Conservation (phyloP, 2,329 filamentous ascomycete genomes). For the Diaporthe citrichinensis region DNA sequence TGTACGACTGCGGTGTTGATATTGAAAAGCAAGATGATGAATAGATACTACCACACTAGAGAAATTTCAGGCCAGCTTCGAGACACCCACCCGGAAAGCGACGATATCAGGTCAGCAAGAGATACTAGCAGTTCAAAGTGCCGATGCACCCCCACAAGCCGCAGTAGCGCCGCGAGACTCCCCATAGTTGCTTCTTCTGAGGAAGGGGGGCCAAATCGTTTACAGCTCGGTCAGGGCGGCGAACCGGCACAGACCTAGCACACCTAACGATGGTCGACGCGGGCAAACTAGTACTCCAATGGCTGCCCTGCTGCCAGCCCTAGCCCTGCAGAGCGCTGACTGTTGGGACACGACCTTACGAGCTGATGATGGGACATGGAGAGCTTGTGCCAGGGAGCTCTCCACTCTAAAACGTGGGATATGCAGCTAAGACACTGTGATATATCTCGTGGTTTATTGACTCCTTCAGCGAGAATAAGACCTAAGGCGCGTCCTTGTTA, state of each 20-base stretch:
- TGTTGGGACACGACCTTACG: not conserved
- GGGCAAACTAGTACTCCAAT: slow-evolving; percentile 9
- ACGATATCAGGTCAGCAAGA: not conserved
- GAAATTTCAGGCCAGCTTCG: not conserved
- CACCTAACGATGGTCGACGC: slow-evolving; percentile 2
- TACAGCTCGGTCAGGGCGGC: slow-evolving; percentile 12
- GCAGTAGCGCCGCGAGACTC: slow-evolving; percentile 2
- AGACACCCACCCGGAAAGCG: not conserved
- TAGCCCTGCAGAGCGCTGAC: slow-evolving; percentile 20
- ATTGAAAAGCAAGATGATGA: not conserved
- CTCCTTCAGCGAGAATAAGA: slow-evolving; percentile 15
- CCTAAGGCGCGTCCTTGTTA: not conserved
- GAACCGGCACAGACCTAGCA: not conserved
- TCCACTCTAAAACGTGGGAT: slow-evolving; percentile 26
- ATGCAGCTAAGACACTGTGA: slow-evolving; percentile 17
- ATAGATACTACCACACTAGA: not conserved
- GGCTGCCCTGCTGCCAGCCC: not conserved
- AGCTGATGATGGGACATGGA: not conserved
- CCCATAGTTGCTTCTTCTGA: not conserved
- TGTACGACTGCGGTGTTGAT: not conserved
- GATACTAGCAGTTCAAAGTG: not conserved
- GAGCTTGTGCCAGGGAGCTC: slow-evolving; percentile 9
- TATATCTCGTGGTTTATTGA: slow-evolving; percentile 17
- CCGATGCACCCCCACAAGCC: slow-evolving; percentile 30
- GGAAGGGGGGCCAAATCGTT: not conserved